Conservation (phyloP, 1,139 yeast genomes). For the Suhomyces bokatorum region DNA sequence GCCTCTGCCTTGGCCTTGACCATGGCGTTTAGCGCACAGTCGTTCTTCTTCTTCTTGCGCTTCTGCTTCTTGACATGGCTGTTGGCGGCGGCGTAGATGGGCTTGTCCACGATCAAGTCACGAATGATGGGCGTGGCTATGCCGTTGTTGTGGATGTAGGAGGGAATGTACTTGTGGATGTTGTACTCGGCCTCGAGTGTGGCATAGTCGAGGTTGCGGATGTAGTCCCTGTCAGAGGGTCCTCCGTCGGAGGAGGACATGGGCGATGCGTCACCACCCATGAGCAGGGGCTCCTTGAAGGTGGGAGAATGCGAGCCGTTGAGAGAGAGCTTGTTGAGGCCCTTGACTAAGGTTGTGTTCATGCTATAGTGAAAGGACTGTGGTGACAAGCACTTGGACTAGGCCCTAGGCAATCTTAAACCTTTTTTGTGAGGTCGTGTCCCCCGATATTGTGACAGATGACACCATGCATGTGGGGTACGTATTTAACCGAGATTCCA, state of each 20-base stretch:
- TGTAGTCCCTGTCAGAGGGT: conserved; percentile 21
- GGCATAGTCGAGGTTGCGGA: conserved; percentile 36
- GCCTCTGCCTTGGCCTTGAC: background rate
- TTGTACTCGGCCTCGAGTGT: conserved; percentile 36
- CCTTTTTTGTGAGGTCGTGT: conserved; percentile 3
- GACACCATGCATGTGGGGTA: conserved; percentile 12
- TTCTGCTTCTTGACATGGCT: conserved; percentile 30
- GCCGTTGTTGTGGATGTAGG: conserved; percentile 41
- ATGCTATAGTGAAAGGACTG: background rate
- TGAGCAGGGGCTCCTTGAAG: background rate
- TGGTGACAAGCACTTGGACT: background rate
- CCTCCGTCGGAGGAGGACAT: background rate
- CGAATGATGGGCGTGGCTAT: conserved; percentile 40
- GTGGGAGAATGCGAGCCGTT: conserved; percentile 5
- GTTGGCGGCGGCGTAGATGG: conserved; percentile 44
- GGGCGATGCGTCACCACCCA: background rate
- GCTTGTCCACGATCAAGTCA: conserved; percentile 39
- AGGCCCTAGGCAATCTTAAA: conserved; percentile 4
- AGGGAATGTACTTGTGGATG: conserved; percentile 43
- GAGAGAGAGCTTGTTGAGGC: conserved; percentile 16
- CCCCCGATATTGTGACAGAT: conserved; percentile 1
- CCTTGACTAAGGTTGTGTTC: conserved; percentile 14
- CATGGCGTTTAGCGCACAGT: background rate
- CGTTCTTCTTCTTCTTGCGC: conserved; percentile 12
- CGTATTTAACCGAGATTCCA: conserved; percentile 6